phyloP scores from a whole-genome alignment of 768 basidiomycete genomes.

The Suillus cothurnatus region DNA sequence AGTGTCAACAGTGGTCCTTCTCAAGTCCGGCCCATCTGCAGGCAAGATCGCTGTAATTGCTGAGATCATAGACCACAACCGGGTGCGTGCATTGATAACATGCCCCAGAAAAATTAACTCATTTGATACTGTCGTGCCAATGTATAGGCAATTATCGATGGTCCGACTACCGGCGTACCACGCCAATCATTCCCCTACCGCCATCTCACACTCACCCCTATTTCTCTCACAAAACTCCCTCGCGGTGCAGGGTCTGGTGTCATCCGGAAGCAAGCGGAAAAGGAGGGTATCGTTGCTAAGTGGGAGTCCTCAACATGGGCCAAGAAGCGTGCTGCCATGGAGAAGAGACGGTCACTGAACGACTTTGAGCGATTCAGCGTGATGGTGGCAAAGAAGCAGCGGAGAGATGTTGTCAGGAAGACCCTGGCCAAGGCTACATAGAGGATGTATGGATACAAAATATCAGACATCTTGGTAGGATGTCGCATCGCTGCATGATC shows the following conservation, averaged over 20 bases:
- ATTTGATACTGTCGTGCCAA: neutral
- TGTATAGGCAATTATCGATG: slow-evolving; percentile 89
- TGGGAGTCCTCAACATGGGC: slow-evolving; percentile 92
- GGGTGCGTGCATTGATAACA: slow-evolving; percentile 55
- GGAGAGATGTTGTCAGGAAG: slow-evolving; percentile 80
- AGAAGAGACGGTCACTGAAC: slow-evolving; percentile 73
- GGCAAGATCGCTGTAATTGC: slow-evolving; percentile 95
- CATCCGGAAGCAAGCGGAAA: slow-evolving; percentile 86
- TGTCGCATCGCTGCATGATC: slow-evolving; percentile 14
- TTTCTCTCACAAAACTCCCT: slow-evolving; percentile 81
- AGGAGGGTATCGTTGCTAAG: slow-evolving; percentile 80
- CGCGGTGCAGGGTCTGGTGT: slow-evolving; percentile 81
- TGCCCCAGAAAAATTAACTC: neutral
- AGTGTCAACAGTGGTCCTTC: slow-evolving; percentile 69
- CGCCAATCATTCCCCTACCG: slow-evolving; percentile 92
- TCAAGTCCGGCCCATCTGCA: slow-evolving; percentile 82
- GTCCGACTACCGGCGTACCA: slow-evolving; percentile 87
- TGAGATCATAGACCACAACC: slow-evolving; percentile 99
- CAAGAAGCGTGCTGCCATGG: slow-evolving; percentile 74
- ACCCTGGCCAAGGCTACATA: slow-evolving; percentile 55
- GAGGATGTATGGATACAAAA: slow-evolving; percentile 13
- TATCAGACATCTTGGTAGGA: slow-evolving; percentile 3
- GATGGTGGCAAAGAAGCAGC: slow-evolving; percentile 86
- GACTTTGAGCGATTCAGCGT: slow-evolving; percentile 94
- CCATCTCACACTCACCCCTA: slow-evolving; percentile 88